These are phyloP conservation scores for Claviceps maximensis DNA, from an alignment of 2,329 filamentous ascomycete species.

Conservation along the genomic window DNA sequence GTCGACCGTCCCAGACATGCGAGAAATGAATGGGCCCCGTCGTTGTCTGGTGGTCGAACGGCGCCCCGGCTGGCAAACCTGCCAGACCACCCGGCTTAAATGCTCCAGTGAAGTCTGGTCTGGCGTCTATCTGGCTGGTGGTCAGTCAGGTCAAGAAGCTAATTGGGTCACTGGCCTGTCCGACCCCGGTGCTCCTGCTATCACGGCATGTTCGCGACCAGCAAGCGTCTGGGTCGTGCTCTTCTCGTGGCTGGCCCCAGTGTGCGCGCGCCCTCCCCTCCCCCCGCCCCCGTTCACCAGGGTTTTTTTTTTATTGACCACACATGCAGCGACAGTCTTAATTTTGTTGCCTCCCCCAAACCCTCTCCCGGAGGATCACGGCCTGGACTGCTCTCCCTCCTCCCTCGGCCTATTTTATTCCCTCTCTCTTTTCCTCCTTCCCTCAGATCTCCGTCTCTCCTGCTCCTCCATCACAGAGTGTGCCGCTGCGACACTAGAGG, in stretches of 20 bases:
- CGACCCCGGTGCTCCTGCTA: not conserved
- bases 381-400: not conserved
- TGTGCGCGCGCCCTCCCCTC: not conserved
- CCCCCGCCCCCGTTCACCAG: not conserved
- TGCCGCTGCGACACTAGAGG: not conserved
- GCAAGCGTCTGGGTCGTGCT: not conserved
- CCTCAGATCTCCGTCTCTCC: constrained; percentile 5
- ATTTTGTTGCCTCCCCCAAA: constrained; percentile 1
- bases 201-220: not conserved
- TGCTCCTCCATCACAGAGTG: constrained; percentile 6
- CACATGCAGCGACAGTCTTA: not conserved
- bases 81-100: too few species aligned
- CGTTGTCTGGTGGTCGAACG: too few species aligned
- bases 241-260: not conserved
- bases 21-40: not conserved
- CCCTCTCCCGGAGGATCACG: constrained; percentile 2
- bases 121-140: too few species aligned
- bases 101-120: too few species aligned
- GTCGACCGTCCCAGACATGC: not conserved
- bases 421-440: constrained; percentile 7
- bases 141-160: not conserved
- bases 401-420: not conserved
- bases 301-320: constrained; percentile 2
- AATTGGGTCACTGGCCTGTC: not conserved
- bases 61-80: too few species aligned